A percentile compares a stretch with the other conserved stretches of the same genome.
These are phyloP conservation scores for Corchorus olitorius DNA, from an alignment of 345 rosid species.

Conservation along the genomic window DNA sequence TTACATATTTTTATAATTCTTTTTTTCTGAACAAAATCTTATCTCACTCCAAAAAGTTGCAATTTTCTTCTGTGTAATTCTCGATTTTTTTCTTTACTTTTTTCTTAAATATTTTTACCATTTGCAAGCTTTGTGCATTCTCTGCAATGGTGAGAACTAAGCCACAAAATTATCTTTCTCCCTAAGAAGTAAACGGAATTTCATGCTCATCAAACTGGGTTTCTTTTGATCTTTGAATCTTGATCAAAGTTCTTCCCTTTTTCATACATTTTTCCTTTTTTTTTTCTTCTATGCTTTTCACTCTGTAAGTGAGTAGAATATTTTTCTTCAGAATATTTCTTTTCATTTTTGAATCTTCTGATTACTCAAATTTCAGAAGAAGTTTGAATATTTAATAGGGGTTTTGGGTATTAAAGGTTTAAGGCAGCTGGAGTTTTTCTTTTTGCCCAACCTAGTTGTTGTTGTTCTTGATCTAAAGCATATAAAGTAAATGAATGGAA, in stretches of 20 bases:
- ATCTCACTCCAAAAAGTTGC: constrained; percentile 26
- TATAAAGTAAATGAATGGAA: constrained; percentile 53
- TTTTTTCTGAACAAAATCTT: constrained; percentile 48
- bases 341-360: background rate
- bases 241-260: constrained; percentile 18
- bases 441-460: background rate
- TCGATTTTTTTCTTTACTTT: constrained; percentile 10
- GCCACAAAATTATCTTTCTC: constrained; percentile 21
- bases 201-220: background rate
- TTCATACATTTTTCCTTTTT: constrained; percentile 7
- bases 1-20: constrained; percentile 30
- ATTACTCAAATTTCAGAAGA: constrained; percentile 21
- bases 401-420: constrained; percentile 32
- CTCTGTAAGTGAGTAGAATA: constrained; percentile 30
- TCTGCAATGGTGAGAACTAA: constrained; percentile 46
- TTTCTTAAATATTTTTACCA: too few species aligned
- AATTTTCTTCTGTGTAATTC: constrained; percentile 40
- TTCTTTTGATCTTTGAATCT: constrained; percentile 29
- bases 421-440: constrained; percentile 34
- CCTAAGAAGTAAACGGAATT: constrained; percentile 16
- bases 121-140: constrained; percentile 46
- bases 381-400: constrained; percentile 34
- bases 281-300: constrained; percentile 10
- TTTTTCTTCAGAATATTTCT: background rate
- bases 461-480: constrained; percentile 25